These are phyloP conservation scores for Dendrobium nobile DNA, from an alignment of 106 monocot genomes.

Conservation along the genomic window DNA sequence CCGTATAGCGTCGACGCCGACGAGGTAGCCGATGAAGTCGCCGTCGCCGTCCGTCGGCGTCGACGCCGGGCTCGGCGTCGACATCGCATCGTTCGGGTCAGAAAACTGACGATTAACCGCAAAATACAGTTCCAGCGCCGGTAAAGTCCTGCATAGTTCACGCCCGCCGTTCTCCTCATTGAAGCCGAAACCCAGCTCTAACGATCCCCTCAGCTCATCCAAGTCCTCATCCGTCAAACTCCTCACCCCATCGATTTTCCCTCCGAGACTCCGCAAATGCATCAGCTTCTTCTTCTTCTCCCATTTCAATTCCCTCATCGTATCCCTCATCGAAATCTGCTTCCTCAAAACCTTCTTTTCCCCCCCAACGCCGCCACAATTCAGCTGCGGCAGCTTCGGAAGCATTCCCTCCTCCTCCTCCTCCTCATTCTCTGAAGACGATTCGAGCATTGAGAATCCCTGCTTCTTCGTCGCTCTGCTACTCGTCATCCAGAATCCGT, in stretches of 20 bases:
- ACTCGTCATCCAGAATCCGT: neutral
- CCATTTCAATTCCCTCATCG: slow-evolving; percentile 62
- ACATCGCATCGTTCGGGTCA: slow-evolving; percentile 32
- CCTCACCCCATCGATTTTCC: slow-evolving; percentile 4
- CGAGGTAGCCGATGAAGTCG: slow-evolving; percentile 2
- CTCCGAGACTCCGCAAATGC: slow-evolving; percentile 5
- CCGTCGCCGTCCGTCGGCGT: slow-evolving; percentile 25
- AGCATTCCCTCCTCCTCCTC: neutral
- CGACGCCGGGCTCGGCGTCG: slow-evolving; percentile 37
- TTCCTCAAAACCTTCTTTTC: slow-evolving; percentile 18
- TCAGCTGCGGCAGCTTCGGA: neutral
- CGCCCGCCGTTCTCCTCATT: slow-evolving; percentile 60
- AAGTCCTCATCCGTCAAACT: slow-evolving; percentile 84
- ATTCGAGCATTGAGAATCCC: neutral
- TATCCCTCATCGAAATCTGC: slow-evolving; percentile 78
- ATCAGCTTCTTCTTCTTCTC: slow-evolving; percentile 47
- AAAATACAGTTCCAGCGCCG: slow-evolving; percentile 79
- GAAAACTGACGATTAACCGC: slow-evolving; percentile 74
- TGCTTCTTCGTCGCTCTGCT: neutral
- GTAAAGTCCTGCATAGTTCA: slow-evolving; percentile 50
- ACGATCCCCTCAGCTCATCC: slow-evolving; percentile 65
- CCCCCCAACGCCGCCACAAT: neutral
- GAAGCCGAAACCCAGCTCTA: slow-evolving; percentile 81
- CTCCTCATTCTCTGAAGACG: slow-evolving; percentile 10
- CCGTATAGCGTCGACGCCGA: slow-evolving; percentile 25